Conservation (phyloP, 176 grass and related monocot species). For the Dendrocalamus sinicus region DNA sequence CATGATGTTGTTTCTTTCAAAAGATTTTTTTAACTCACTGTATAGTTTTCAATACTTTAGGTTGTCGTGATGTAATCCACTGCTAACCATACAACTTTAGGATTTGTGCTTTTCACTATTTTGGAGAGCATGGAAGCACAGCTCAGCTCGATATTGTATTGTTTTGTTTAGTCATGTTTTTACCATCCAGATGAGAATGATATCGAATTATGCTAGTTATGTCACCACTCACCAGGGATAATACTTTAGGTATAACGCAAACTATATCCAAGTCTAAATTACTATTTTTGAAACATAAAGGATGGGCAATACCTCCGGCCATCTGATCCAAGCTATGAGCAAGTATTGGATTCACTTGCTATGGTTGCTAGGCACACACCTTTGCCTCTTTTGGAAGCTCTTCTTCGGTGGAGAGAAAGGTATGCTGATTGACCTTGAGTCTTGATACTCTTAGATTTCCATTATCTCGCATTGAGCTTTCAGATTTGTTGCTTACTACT, state of each 20-base stretch:
- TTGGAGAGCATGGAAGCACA: background rate
- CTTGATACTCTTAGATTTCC: background rate
- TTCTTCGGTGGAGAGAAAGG: slow-evolving; percentile 99
- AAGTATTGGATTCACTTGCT: slow-evolving; percentile 96
- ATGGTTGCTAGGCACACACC: slow-evolving; percentile 98
- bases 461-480: slow-evolving; percentile 2
- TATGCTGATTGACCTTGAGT: slow-evolving; percentile 32
- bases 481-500: background rate
- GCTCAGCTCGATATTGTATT: background rate
- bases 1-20: background rate
- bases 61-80: background rate
- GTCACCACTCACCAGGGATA: background rate
- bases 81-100: background rate
- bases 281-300: slow-evolving; percentile 44
- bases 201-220: slow-evolving; percentile 6
- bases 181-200: slow-evolving; percentile 1
- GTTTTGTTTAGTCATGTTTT: background rate
- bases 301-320: slow-evolving; percentile 92
- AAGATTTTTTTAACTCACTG: background rate
- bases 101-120: background rate
- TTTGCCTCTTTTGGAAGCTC: slow-evolving; percentile 94
- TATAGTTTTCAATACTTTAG: background rate
- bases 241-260: background rate
- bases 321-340: slow-evolving; percentile 94
- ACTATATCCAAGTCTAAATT: background rate